Evolutionary conservation across 192 early-diverging fungal genomes (phyloP), one percentile per base, ranked within the genome.

Genomic region (Coemansia pectinata): DNA sequence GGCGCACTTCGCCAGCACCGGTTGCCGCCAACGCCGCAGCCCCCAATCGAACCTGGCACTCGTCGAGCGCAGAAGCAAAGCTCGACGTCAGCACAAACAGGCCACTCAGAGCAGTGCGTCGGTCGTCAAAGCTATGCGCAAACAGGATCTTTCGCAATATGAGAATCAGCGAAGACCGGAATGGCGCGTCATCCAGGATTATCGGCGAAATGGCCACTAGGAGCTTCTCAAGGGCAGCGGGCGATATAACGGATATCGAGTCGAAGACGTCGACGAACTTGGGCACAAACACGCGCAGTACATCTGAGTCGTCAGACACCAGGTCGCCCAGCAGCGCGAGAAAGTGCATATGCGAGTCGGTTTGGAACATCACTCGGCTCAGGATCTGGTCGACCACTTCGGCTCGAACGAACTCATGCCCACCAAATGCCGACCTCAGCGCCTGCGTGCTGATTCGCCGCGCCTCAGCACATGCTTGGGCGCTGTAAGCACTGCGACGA

Each of bases 351-450:
- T 77, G 69, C 44, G 74, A 44, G 36, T 77, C 74, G 29, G 66
- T 58, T 41, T 74, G 72, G 36, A 77, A 69, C 50, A 69, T 65
- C 12, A 70, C 70, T 38, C 74, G 79, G 40, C 19, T 53, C 21
- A 76, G 52, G 63, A 93, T 89, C 75, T 91, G 88, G 8, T 87
- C 88, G 10, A 93, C 65, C n/a, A 93, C 81, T 69, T 92, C 90
- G 17, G 70, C 70, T 21, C 92, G 86, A 55, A 90, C 88, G 63
- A 91, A 87, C 41, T 81, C 84, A 67, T 93, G 92, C 9, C 83
- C 79, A 62, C 70, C 21, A 67, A 80, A 88, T 9, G 80, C 69
- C 4, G 63, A 15, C 23, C 66, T 64, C 61, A 86, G 66, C 11
- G 77, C 62, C 14, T 55, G 52, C 8, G 47, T 47, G 23, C 73